Base-by-base conservation (phyloP, 2,329 filamentous ascomycete genomes). In the Fusarium transvaalense region DNA sequence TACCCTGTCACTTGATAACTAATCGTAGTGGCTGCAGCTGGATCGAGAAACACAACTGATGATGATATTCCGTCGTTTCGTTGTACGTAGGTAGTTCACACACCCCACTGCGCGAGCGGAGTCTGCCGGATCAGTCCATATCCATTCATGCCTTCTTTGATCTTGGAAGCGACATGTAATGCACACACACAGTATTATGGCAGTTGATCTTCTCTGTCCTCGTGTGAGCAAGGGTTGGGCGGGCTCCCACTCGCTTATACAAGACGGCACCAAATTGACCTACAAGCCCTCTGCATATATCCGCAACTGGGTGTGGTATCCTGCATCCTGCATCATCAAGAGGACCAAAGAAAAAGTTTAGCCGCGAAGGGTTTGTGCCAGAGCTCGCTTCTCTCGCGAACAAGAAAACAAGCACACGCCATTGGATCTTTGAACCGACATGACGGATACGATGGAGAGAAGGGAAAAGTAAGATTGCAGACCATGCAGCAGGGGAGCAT, bases 271-370 rank as follows among this genome's bases (percentile, higher is more conserved):
- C 15, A 12, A 23, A 3, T 31, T 17, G 29, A 21, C 45, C 21
- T 23, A 34, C 19, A 21, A n/a, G 37, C 41, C 46, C 35, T 41
- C 53, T 66, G 66, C 56, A 69, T 41, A 48, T 58, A 41, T 37
- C 52, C 57, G 50, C 53, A 50, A 19, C 32, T 27, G 14, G 15
- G 34, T 32, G 38, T 54, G 19, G 51, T 35, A 27, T 34, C 47
- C 60, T 68, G 51, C 65, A 27, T 34, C 47, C 60, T 68, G 51
- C 65, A 34, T 23, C 25, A 19, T 55, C 23, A 27, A 43, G 38
- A 46, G 23, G 29, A 13, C 17, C 32, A 25, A 27, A n/a, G n/a
- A n/a, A n/a, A n/a, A n/a, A 12, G 17, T 12, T 37, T 21, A 37
- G n/a, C 23, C 12, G 23, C 13, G 21, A 10, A 37, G 13, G 9